Percentiles rank a stretch among this genome's conserved stretches.
phyloP scores from a whole-genome alignment of 371 early-diverging fungal species.

The Conidiobolus incongruus region DNA sequence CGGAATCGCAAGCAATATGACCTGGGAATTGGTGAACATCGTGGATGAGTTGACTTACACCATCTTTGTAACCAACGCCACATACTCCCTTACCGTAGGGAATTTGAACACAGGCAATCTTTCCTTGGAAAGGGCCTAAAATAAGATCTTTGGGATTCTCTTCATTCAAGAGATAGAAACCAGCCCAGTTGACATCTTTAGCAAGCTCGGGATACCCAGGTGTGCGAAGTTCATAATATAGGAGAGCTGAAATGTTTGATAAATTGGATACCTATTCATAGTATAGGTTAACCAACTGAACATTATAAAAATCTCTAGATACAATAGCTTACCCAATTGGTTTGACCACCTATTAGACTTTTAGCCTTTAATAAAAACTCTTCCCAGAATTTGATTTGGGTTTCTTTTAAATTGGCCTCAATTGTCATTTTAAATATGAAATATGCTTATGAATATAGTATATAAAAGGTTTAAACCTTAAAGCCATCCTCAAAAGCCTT shows the following conservation, averaged over 20 bases:
- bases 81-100: conserved; percentile 69
- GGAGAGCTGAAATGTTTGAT: conserved; percentile 54
- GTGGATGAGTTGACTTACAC: conserved; percentile 29
- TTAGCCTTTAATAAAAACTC: not conserved
- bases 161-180: conserved; percentile 54
- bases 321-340: conserved; percentile 1
- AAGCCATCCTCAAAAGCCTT: too few relatives aligned
- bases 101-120: conserved; percentile 68
- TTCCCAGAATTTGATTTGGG: not conserved
- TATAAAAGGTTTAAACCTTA: too few relatives aligned
- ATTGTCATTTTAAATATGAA: too few relatives aligned
- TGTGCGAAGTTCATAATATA: conserved; percentile 51
- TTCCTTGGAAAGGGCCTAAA: conserved; percentile 85
- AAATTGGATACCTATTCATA: conserved; percentile 34
- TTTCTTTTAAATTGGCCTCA: not conserved
- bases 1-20: conserved; percentile 84
- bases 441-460: too few relatives aligned
- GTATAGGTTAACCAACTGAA: not conserved
- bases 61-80: conserved; percentile 42
- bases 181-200: conserved; percentile 59
- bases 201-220: conserved; percentile 21
- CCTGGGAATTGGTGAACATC: conserved; percentile 71
- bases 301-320: not conserved
- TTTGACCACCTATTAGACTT: not conserved
- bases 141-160: conserved; percentile 20